A percentile compares a stretch with the other conserved stretches of the same genome.
Evolutionary conservation across 192 early-diverging fungal species (phyloP).

Genomic region (Podila horticola): DNA sequence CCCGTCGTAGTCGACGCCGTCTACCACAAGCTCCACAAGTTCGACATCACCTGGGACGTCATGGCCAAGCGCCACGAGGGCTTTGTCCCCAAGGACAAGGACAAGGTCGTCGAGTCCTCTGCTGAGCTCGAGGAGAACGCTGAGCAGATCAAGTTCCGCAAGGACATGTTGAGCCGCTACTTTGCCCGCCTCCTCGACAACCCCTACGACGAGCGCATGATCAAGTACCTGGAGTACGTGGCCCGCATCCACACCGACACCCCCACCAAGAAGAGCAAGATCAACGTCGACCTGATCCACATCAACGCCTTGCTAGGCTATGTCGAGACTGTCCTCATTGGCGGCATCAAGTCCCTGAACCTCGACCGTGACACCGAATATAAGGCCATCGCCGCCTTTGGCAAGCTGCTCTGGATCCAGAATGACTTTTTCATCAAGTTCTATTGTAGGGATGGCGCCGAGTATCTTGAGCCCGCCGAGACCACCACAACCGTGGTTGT

Average conservation of each 20-base stretch:
- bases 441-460: conserved; percentile 70
- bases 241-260: conserved; percentile 83
- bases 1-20: conserved; percentile 83
- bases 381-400: conserved; percentile 73
- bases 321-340: conserved; percentile 65
- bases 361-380: conserved; percentile 66
- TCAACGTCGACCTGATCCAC: conserved; percentile 88
- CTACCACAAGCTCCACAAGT: conserved; percentile 74
- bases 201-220: conserved; percentile 60
- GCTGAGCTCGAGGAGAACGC: conserved; percentile 63
- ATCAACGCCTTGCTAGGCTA: conserved; percentile 80
- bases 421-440: conserved; percentile 84
- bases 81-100: conserved; percentile 51
- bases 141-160: conserved; percentile 85
- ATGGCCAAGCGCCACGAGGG: conserved; percentile 78
- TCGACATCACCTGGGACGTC: conserved; percentile 78
- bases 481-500: conserved; percentile 44
- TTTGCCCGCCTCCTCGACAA: conserved; percentile 69
- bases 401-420: conserved; percentile 88
- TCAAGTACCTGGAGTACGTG: conserved; percentile 85
- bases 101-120: conserved; percentile 46
- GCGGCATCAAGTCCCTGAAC: conserved; percentile 59
- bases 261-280: conserved; percentile 75
- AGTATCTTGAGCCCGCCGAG: conserved; percentile 32
- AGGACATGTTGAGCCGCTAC: conserved; percentile 77